These are phyloP conservation scores for Glaciozyma antarctica DNA, from an alignment of 768 basidiomycete genomes.

Conservation along the genomic window DNA sequence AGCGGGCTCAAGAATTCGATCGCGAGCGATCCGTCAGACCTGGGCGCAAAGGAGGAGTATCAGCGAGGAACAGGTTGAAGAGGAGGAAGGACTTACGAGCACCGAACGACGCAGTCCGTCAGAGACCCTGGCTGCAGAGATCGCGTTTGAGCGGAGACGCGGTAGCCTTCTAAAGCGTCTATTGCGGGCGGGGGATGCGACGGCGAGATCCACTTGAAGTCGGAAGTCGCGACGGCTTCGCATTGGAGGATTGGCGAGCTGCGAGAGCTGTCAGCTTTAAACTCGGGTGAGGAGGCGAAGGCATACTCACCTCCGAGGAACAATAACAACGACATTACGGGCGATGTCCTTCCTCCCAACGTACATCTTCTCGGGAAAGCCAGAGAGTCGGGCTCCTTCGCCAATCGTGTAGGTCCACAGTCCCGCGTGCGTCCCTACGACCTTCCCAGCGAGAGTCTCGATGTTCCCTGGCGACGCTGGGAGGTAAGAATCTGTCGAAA, in stretches of 20 bases:
- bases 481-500: slow-evolving; percentile 61
- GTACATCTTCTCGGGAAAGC: slow-evolving; percentile 56
- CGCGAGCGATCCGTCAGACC: slow-evolving; percentile 35
- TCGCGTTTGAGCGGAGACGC: slow-evolving; percentile 54
- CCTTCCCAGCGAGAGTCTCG: slow-evolving; percentile 51
- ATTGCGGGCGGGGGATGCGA: slow-evolving; percentile 47
- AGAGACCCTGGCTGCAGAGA: slow-evolving; percentile 54
- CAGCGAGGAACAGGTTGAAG: background rate
- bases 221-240: slow-evolving; percentile 38
- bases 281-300: background rate
- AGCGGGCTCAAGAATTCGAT: slow-evolving; percentile 55
- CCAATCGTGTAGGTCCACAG: slow-evolving; percentile 81
- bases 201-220: slow-evolving; percentile 72
- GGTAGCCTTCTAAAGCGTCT: slow-evolving; percentile 45
- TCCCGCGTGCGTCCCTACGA: slow-evolving; percentile 57
- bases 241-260: slow-evolving; percentile 46
- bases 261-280: slow-evolving; percentile 6
- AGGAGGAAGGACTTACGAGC: slow-evolving; percentile 42
- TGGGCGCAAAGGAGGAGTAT: slow-evolving; percentile 13
- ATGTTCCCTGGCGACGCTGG: slow-evolving; percentile 60
- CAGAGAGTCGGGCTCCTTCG: slow-evolving; percentile 60
- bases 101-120: slow-evolving; percentile 44
- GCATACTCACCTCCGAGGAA: slow-evolving; percentile 54
- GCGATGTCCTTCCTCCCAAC: slow-evolving; percentile 60
- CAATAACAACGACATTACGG: slow-evolving; percentile 63